These are phyloP conservation scores for Rhodotorula babjevae DNA, from an alignment of 768 basidiomycete genomes.

Conservation along the genomic window DNA sequence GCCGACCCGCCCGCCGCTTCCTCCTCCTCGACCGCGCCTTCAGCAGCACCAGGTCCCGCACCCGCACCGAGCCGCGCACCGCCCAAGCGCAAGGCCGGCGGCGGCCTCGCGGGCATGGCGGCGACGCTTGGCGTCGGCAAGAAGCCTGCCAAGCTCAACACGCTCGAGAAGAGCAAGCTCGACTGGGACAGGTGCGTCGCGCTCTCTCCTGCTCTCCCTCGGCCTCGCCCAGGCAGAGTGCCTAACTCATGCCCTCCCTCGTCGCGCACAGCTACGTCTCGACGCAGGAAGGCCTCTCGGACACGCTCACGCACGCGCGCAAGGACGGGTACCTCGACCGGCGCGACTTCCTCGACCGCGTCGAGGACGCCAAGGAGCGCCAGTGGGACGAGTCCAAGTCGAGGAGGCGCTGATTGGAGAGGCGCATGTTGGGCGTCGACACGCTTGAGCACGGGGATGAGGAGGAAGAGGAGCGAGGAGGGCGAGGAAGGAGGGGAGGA, in stretches of 20 bases:
- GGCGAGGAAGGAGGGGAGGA: too few species aligned
- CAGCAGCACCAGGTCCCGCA: not conserved
- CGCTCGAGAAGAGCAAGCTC: constrained; percentile 78
- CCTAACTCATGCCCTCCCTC: not conserved
- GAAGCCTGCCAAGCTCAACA: constrained; percentile 72
- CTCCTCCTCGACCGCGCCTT: constrained; percentile 15
- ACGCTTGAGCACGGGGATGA: too few species aligned
- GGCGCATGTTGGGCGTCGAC: too few species aligned
- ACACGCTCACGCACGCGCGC: constrained; percentile 70
- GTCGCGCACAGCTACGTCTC: constrained; percentile 22
- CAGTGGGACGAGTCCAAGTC: constrained; percentile 59
- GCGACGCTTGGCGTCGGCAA: constrained; percentile 30
- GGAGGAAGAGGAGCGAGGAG: too few species aligned
- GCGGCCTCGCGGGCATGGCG: constrained; percentile 62
- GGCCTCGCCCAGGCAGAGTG: too few species aligned
- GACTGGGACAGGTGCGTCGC: constrained; percentile 57
- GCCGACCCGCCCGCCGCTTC: not conserved
- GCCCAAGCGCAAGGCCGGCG: constrained; percentile 50
- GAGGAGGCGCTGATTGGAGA: too few species aligned
- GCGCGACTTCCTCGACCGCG: constrained; percentile 73
- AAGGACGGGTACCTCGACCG: constrained; percentile 79
- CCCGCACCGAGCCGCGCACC: constrained; percentile 42
- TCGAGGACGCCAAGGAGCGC: constrained; percentile 66
- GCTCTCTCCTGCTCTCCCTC: not conserved
- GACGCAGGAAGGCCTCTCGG: constrained; percentile 51